Base-by-base conservation (phyloP, 1,284 basidiomycete species). In the Ustilago loliicola region DNA sequence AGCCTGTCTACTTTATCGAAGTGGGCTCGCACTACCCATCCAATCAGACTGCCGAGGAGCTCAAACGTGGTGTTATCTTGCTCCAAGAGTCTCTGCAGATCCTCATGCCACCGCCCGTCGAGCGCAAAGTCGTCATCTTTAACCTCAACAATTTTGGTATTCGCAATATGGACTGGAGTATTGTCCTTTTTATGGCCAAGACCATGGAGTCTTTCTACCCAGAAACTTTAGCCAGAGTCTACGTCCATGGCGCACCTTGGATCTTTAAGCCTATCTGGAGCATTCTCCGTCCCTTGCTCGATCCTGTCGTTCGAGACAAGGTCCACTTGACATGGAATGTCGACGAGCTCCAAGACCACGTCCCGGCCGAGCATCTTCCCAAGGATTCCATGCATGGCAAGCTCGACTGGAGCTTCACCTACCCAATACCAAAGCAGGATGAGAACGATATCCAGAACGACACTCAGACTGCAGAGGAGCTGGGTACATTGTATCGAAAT, bases 171-270 rank as follows among this genome's bases (percentile, higher is more conserved):
- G 83, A 84, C 62, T 80, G 76, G 78, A 63, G 70, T 45, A 66
- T 76, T 60, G 83, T 84, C n/a, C 80, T 84, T 34, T 83, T 82
- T 60, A 80, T 84, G 78, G 83, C 83, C 51, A 84, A 84, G 68
- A 82, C 81, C 13, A 80, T 84, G 76, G 81, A 83, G 48, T 72
- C 68, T 25, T 83, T 80, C 66, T 84, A 83, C 38, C 80, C 77
- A 2, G 82, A 84, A 54, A 82, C 80, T 11, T 51, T 83, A 25
- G 77, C 82, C n/a, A 38, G 82, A 2, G 73, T 84, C 30, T 83
- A 83, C 36, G 81, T 83, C 13, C 82, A 83, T 59, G 72, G 80
- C 42, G 79, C 83, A 23, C 83, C 83, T 2, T 84, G 83, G 83
- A 81, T 84, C 71, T 84, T 84, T 55, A 81, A 80, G 56, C 81